Evolutionary conservation across 2,329 filamentous ascomycete genomes (phyloP).

Genomic region (Coniella lustricola): DNA sequence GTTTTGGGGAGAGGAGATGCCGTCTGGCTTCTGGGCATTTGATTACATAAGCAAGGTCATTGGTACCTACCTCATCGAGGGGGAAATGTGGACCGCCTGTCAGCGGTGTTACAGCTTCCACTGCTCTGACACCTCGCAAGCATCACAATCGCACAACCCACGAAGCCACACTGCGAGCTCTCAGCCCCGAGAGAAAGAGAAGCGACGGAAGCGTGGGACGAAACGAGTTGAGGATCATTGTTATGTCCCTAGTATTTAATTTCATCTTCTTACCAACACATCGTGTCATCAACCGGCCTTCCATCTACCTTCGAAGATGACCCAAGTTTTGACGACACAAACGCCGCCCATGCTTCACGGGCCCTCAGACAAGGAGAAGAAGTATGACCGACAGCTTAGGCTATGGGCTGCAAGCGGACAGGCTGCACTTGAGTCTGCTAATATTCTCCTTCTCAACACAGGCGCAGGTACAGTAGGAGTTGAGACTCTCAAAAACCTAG

Average conservation of each 20-base stretch:
- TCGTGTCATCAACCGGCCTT: background rate
- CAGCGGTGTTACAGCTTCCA: conserved; percentile 11
- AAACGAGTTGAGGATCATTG: background rate
- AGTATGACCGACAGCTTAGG: conserved; percentile 91
- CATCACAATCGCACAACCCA: conserved; percentile 3
- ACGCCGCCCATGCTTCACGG: conserved; percentile 43
- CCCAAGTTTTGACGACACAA: conserved; percentile 37
- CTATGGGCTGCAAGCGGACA: conserved; percentile 93
- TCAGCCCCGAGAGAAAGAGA: background rate
- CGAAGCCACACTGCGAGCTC: background rate
- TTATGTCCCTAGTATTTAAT: background rate
- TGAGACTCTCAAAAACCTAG: conserved; percentile 94
- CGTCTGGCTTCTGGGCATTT: background rate
- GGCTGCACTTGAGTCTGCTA: conserved; percentile 79
- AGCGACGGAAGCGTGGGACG: background rate
- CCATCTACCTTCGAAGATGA: conserved; percentile 29
- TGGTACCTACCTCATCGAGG: no score
- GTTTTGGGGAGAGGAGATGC: no score
- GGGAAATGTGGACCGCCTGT: background rate
- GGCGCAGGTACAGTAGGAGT: conserved; percentile 81
- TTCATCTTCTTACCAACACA: background rate
- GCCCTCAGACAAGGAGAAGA: conserved; percentile 59
- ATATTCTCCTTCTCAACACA: conserved; percentile 85
- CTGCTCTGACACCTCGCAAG: background rate
- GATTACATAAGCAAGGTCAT: background rate